Evolutionary conservation across 495 filamentous ascomycete species (phyloP).

Genomic region (Penicillium argentinense): DNA sequence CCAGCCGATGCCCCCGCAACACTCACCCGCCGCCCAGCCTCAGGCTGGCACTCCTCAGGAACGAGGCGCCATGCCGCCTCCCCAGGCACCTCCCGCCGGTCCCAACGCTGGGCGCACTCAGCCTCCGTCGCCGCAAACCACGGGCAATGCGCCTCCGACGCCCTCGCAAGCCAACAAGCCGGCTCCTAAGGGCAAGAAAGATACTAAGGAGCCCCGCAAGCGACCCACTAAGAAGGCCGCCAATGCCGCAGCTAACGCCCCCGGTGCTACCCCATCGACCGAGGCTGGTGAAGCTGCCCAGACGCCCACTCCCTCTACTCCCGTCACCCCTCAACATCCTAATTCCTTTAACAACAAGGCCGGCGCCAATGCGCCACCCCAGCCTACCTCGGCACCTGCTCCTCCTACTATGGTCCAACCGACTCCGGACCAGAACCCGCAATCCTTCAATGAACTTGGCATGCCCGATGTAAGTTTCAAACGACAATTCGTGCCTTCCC

Average conservation of each 20-base stretch:
- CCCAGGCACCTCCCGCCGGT: conserved; percentile 70
- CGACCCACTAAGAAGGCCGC: conserved; percentile 64
- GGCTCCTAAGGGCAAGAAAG: conserved; percentile 79
- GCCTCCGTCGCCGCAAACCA: conserved; percentile 78
- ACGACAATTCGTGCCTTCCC: conserved; percentile 6
- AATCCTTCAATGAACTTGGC: conserved; percentile 35
- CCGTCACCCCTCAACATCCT: conserved; percentile 78
- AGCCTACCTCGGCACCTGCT: conserved; percentile 43
- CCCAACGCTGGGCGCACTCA: conserved; percentile 61
- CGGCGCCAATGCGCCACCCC: conserved; percentile 39
- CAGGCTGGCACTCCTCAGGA: conserved; percentile 75
- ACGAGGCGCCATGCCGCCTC: conserved; percentile 78
- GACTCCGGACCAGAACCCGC: conserved; percentile 45
- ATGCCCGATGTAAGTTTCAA: conserved; percentile 41
- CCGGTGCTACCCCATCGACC: conserved; percentile 68
- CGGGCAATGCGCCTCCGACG: conserved; percentile 78
- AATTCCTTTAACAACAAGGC: conserved; percentile 61
- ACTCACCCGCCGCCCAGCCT: conserved; percentile 49
- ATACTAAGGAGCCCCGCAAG: conserved; percentile 59
- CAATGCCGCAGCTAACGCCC: conserved; percentile 56
- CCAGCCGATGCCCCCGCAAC: conserved; percentile 63
- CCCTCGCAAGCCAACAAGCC: conserved; percentile 77
- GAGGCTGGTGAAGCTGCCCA: conserved; percentile 68
- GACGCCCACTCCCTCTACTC: conserved; percentile 78
- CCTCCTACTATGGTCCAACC: conserved; percentile 43